Conservation (phyloP, 2,329 filamentous ascomycete species). For the Neurospora sp. region DNA sequence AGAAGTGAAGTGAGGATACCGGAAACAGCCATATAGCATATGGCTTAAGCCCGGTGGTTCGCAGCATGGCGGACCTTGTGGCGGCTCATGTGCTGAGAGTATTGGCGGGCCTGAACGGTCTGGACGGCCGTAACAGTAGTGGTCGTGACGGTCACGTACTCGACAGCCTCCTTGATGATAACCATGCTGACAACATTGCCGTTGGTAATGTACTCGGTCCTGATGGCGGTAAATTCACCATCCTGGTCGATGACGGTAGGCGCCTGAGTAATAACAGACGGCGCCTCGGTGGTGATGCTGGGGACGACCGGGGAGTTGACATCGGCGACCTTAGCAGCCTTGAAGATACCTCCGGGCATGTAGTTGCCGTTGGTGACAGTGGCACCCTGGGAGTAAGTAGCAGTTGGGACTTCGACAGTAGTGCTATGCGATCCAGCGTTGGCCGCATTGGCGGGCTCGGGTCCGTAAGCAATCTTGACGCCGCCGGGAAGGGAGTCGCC, state of each 20-base stretch:
- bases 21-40: not conserved
- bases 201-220: slow-evolving; percentile 44
- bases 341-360: slow-evolving; percentile 35
- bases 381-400: slow-evolving; percentile 29
- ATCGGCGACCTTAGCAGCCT: slow-evolving; percentile 9
- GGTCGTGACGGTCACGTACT: slow-evolving; percentile 40
- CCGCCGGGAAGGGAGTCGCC: slow-evolving; percentile 55
- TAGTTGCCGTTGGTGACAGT: slow-evolving; percentile 21
- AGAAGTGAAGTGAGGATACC: slow-evolving; percentile 1
- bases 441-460: slow-evolving; percentile 15
- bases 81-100: slow-evolving; percentile 30
- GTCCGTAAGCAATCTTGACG: slow-evolving; percentile 33
- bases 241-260: slow-evolving; percentile 21
- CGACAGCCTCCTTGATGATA: slow-evolving; percentile 44
- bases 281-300: slow-evolving; percentile 5
- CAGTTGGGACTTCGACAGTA: slow-evolving; percentile 19
- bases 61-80: slow-evolving; percentile 16
- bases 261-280: slow-evolving; percentile 17
- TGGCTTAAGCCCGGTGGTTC: slow-evolving; percentile 5
- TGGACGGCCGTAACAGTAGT: slow-evolving; percentile 32
- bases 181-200: slow-evolving; percentile 45
- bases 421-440: slow-evolving; percentile 10
- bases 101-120: slow-evolving; percentile 22
- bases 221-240: slow-evolving; percentile 31
- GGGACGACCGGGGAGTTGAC: slow-evolving; percentile 8